A percentile compares a stretch with the other conserved stretches of the same genome.
phyloP scores from a whole-genome alignment of 768 basidiomycete genomes.

The Russula lepida region DNA sequence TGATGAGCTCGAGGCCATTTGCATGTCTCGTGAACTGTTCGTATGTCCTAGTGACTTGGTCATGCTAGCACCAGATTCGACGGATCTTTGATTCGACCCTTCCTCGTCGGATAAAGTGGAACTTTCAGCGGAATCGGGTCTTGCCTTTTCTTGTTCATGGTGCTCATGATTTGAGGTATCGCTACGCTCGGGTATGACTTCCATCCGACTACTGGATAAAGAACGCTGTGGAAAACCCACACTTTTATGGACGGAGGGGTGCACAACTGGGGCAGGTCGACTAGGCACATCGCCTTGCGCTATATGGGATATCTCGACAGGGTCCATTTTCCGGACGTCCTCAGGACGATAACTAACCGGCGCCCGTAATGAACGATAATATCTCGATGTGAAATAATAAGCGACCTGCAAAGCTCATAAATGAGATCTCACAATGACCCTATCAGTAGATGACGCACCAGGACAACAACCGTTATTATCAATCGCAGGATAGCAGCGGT shows the following conservation, averaged over 20 bases:
- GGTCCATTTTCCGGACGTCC: conserved; percentile 1
- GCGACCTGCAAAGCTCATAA: not conserved
- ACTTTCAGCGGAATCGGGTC: not conserved
- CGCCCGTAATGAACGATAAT: not conserved
- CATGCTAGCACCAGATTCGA: not conserved
- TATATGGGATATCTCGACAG: not conserved
- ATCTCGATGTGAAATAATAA: not conserved
- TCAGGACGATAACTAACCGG: not conserved
- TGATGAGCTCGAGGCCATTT: not conserved
- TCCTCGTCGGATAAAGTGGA: conserved; percentile 15
- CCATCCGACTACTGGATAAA: conserved; percentile 9
- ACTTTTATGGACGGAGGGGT: not conserved
- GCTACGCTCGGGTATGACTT: conserved; percentile 14
- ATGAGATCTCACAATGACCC: not conserved
- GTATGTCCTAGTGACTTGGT: conserved; percentile 3
- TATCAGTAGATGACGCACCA: conserved; percentile 37
- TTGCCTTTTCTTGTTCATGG: not conserved
- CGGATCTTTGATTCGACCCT: conserved; percentile 1
- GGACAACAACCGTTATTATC: conserved; percentile 39
- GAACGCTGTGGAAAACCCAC: conserved; percentile 1
- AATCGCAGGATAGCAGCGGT: conserved; percentile 45
- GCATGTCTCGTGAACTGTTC: not conserved
- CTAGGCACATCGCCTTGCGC: not conserved
- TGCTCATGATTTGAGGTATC: not conserved
- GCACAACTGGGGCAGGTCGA: conserved; percentile 2